Base-by-base conservation (phyloP, 352 stramenopile genomes). In the Paralagenidium karlingii region DNA sequence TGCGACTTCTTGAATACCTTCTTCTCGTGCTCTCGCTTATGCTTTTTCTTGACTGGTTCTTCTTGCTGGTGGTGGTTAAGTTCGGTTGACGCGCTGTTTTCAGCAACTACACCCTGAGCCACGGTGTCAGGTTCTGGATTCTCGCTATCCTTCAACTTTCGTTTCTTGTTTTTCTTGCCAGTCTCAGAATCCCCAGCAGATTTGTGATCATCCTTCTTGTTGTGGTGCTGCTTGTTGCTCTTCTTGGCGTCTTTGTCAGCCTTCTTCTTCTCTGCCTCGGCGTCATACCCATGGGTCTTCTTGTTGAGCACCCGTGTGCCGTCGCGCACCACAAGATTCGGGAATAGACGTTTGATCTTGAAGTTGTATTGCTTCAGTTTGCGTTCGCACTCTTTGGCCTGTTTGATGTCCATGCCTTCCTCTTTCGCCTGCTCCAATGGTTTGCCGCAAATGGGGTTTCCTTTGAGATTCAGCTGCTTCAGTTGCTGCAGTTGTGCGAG, bases 301-400 rank as follows among this genome's bases (percentile, higher is more conserved):
- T 91, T 91, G 32, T 81, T 61, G n/a, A 84, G 43, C 22, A 91
- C 58, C 7, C 78, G 78, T 40, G 68, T 49, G 11, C 71, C 78
- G 45, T 91, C 78, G 9, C 78, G 75, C 24, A 91, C 68, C 38
- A 89, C 68, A 15, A 91, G 53, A 42, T 68, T 74, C 16, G 73
- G 70, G 28, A 91, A 91, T 34, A 91, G 25, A 0, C 74, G 68
- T 56, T 89, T 91, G 58, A 91, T 89, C 59, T 85, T 85, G 51
- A 85, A 87, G 45, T 87, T 86, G 58, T 91, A 91, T 52, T 83
- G 64, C 51, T 86, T 91, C 60, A 87, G 68, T 51, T 85, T 88
- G 15, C 63, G 65, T 33, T 87, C 75, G 12, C 87, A 49, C 12
- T 55, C 49, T 52, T 82, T 86, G 5, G 52, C 66, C 44, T 80